A percentile compares a stretch with the other conserved stretches of the same genome.
phyloP scores from a whole-genome alignment of 257 asterid genomes.

The Rehmannia glutinosa region DNA sequence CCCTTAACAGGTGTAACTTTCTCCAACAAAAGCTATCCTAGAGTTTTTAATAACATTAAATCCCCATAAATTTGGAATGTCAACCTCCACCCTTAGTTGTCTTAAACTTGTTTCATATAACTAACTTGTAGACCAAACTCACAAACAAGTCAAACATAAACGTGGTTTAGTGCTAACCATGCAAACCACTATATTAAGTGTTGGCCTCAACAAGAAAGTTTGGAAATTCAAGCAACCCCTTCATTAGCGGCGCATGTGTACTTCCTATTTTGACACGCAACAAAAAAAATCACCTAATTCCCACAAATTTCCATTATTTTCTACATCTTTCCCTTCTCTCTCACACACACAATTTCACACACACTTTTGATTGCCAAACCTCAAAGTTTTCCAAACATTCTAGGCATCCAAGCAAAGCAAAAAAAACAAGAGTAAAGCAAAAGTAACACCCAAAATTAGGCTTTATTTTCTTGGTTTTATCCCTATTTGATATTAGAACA shows the following conservation, averaged over 20 bases:
- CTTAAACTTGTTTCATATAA: too few relatives aligned
- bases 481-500: not conserved
- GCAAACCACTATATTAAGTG: not conserved
- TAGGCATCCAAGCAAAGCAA: constrained; percentile 17
- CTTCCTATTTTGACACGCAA: constrained; percentile 26
- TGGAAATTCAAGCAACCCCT: constrained; percentile 12
- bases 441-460: not conserved
- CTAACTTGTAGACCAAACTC: too few relatives aligned
- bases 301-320: too few relatives aligned
- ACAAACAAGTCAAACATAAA: not conserved
- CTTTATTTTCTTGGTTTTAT: not conserved
- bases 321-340: not conserved
- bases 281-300: not conserved
- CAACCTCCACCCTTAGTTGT: too few relatives aligned
- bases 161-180: constrained; percentile 24
- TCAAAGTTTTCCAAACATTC: constrained; percentile 19
- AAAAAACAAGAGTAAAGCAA: not conserved
- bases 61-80: too few relatives aligned
- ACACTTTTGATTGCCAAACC: not conserved
- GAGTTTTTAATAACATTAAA: too few relatives aligned
- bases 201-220: not conserved
- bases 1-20: too few relatives aligned
- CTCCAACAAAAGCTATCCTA: too few relatives aligned
- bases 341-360: not conserved
- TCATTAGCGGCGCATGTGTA: not conserved